Evolutionary conservation across 1,284 basidiomycete genomes (phyloP).

Genomic region (Cystobasidiaceae sp.): DNA sequence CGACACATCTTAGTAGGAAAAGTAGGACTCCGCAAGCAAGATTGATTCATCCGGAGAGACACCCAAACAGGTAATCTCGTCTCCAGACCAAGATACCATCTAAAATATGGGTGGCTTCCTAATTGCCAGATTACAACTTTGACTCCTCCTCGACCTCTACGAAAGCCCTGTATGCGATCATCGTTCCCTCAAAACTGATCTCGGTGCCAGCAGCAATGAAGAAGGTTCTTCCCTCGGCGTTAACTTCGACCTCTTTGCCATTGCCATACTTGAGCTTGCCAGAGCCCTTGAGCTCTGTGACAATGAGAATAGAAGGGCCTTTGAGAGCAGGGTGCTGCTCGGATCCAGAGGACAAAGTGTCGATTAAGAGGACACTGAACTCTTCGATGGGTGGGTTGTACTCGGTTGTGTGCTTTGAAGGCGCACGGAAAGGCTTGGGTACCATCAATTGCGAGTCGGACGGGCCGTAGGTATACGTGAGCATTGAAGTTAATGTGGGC

Average conservation of each 20-base stretch:
- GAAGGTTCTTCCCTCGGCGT: slow-evolving; percentile 64
- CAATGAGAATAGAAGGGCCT: slow-evolving; percentile 79
- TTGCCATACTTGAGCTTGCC: slow-evolving; percentile 23
- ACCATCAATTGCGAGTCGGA: slow-evolving; percentile 62
- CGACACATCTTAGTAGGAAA: too few relatives aligned
- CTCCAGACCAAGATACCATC: too few relatives aligned
- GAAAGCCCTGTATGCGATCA: slow-evolving; percentile 72
- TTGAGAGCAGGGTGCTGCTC: slow-evolving; percentile 61
- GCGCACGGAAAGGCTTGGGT: slow-evolving; percentile 32
- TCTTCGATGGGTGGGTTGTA: slow-evolving; percentile 95
- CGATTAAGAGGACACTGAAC: slow-evolving; percentile 74
- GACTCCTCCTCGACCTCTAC: slow-evolving; percentile 46
- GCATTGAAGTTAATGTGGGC: slow-evolving; percentile 75
- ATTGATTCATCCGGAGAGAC: too few relatives aligned
- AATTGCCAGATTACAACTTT: background rate
- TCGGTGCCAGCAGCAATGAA: slow-evolving; percentile 73
- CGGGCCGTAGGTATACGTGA: slow-evolving; percentile 75
- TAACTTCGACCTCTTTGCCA: slow-evolving; percentile 52
- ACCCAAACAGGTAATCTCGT: too few relatives aligned
- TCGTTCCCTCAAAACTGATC: slow-evolving; percentile 52
- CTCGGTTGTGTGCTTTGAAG: slow-evolving; percentile 51
- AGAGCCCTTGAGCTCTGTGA: slow-evolving; percentile 63
- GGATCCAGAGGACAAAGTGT: slow-evolving; percentile 48
- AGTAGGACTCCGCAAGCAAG: too few relatives aligned
- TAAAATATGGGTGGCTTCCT: too few relatives aligned